These are phyloP conservation scores for Tilletia caries DNA, from an alignment of 1,284 basidiomycete genomes.

Conservation along the genomic window DNA sequence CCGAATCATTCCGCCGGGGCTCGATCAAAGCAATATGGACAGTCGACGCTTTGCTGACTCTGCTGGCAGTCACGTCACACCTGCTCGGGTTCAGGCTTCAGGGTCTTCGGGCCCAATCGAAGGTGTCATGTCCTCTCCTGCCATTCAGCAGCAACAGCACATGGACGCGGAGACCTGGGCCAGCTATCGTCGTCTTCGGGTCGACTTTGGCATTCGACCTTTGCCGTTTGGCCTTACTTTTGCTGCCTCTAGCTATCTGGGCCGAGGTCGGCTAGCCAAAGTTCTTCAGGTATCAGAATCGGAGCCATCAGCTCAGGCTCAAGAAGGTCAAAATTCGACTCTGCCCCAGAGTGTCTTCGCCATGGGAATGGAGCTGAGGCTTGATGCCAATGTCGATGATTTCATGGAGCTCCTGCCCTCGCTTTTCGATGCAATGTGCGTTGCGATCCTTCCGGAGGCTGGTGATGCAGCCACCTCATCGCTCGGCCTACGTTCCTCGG, in stretches of 20 bases:
- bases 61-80: too few relatives aligned
- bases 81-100: too few relatives aligned
- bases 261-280: conserved; percentile 26
- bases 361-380: conserved; percentile 11
- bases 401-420: conserved; percentile 9
- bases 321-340: not conserved
- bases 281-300: conserved; percentile 20
- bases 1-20: too few relatives aligned
- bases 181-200: conserved; percentile 24
- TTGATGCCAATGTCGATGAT: not conserved
- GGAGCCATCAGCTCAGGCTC: not conserved
- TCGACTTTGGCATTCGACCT: conserved; percentile 43
- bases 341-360: not conserved
- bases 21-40: too few relatives aligned
- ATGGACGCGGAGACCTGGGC: conserved; percentile 23
- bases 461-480: not conserved
- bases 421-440: conserved; percentile 20
- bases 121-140: not conserved
- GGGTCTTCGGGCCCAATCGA: too few relatives aligned
- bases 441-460: conserved; percentile 1
- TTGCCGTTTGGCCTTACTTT: conserved; percentile 26
- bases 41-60: too few relatives aligned
- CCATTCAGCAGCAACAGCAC: conserved; percentile 5
- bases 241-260: conserved; percentile 18
- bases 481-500: not conserved